These are phyloP conservation scores for Wakefieldia striispora DNA, from an alignment of 768 basidiomycete genomes.

Conservation along the genomic window DNA sequence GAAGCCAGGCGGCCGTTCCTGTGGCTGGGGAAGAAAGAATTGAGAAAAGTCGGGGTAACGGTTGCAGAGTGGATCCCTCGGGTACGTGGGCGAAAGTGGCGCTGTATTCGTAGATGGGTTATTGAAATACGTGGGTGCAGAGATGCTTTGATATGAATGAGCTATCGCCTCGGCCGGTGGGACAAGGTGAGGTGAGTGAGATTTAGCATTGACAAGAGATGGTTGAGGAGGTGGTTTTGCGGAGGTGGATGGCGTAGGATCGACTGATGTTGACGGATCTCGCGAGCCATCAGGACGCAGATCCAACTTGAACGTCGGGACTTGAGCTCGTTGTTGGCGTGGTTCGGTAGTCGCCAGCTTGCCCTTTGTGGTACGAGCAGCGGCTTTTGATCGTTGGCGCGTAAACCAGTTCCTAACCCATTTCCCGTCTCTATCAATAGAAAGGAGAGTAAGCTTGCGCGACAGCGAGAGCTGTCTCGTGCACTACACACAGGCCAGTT, in stretches of 20 bases:
- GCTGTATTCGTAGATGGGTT: background rate
- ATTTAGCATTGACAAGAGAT: background rate
- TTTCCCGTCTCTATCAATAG: constrained; percentile 27
- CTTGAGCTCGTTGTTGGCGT: background rate
- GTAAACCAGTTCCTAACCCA: constrained; percentile 32
- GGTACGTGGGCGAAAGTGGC: constrained; percentile 16
- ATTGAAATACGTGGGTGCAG: background rate
- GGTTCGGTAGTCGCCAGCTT: background rate
- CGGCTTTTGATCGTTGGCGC: constrained; percentile 25
- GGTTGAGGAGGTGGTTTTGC: background rate
- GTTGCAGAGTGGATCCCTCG: constrained; percentile 31
- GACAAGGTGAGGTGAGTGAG: constrained; percentile 1
- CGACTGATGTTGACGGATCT: background rate
- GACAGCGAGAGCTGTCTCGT: constrained; percentile 1
- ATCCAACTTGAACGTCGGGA: constrained; percentile 17
- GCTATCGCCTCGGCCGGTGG: background rate
- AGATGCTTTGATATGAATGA: background rate
- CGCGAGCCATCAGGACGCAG: background rate
- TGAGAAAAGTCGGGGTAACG: constrained; percentile 35
- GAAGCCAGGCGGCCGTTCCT: constrained; percentile 7
- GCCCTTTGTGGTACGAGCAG: constrained; percentile 11
- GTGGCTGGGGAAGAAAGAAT: constrained; percentile 23
- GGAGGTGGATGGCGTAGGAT: background rate
- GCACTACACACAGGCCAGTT: constrained; percentile 31
- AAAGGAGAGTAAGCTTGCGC: constrained; percentile 4